Evolutionary conservation across 2,329 filamentous ascomycete genomes (phyloP), one percentile per base, ranked within the genome.

Genomic region (Colletotrichum lentis): DNA sequence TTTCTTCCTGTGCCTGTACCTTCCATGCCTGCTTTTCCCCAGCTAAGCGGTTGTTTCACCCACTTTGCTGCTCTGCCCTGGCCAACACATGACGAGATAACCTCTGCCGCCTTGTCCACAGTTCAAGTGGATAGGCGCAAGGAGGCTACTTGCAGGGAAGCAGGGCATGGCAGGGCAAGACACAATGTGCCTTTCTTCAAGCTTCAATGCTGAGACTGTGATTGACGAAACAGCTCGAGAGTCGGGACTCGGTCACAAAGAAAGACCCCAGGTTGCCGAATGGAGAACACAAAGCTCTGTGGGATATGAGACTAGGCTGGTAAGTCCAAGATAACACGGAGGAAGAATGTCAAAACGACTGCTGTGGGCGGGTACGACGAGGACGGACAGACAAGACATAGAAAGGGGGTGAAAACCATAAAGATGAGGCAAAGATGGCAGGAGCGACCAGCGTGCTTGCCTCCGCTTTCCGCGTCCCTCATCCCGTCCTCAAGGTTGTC

Each of bases 11-110:
- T 27, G 31, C 39, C 20, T 24, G 31, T 54, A 37, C 43, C 54
- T n/a, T 57, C 24, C 54, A n/a, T 53, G n/a, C 27, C 18, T 39
- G 24, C 41, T 7, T 35, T 18, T 61, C 39, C 37, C 27, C 52
- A 56, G 37, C 43, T 7, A 31, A 16, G 56, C 24, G 31, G 52
- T 47, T 22, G 18, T 53, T 37, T 43, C 58, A 39, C 44, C 62
- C 62, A 64, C 62, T 57, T 37, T 31, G 35, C 20, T 60, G 47
- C 46, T 41, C 27, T 24, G 62, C 20, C 43, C 31, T 47, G 64
- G 41, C 64, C 53, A 67, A 64, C 63, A 68, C 24, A 64, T 59
- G 65, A 59, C 65, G 53, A 68, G 54, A 65, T 62, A 22, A 10
- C 12, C 39, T 52, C 37, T 63, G n/a, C 63, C 53, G 63, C 43